Evolutionary conservation across 2,329 filamentous ascomycete species (phyloP).

Genomic region (Claviceps maximensis): DNA sequence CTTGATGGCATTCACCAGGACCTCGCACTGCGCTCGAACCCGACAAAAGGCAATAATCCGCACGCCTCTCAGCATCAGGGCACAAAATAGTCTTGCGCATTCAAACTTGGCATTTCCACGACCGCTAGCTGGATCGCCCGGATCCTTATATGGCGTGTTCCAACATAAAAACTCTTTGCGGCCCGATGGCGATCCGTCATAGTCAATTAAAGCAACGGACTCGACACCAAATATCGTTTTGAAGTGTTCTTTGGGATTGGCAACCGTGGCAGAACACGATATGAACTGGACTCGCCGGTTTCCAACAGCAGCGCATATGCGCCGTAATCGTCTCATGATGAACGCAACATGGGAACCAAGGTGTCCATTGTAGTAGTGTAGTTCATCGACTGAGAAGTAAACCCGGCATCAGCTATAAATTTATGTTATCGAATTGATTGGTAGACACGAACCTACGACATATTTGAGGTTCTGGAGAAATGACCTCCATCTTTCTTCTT

Average conservation of each 20-base stretch:
- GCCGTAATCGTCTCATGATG: slow-evolving; percentile 78
- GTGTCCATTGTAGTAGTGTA: slow-evolving; percentile 93
- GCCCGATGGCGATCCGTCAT: slow-evolving; percentile 80
- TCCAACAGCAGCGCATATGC: slow-evolving; percentile 81
- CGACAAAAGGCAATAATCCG: slow-evolving; percentile 88
- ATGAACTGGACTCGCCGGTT: slow-evolving; percentile 81
- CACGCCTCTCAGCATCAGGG: slow-evolving; percentile 76
- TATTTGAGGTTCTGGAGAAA: slow-evolving; percentile 84
- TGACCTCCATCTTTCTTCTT: slow-evolving; percentile 77
- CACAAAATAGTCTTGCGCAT: slow-evolving; percentile 81
- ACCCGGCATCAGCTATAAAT: background rate
- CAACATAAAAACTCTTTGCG: slow-evolving; percentile 93
- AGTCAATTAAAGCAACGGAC: slow-evolving; percentile 69
- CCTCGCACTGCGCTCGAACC: slow-evolving; percentile 78
- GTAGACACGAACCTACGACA: slow-evolving; percentile 50
- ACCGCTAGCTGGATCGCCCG: slow-evolving; percentile 72
- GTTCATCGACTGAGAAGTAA: slow-evolving; percentile 49
- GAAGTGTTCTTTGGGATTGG: slow-evolving; percentile 87
- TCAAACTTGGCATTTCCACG: slow-evolving; percentile 73
- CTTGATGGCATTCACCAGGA: slow-evolving; percentile 66
- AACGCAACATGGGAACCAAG: slow-evolving; percentile 90
- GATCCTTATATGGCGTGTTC: slow-evolving; percentile 93
- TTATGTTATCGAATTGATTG: background rate
- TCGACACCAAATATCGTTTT: slow-evolving; percentile 84
- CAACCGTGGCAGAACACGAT: slow-evolving; percentile 91